Base-by-base conservation (phyloP, 1,284 basidiomycete genomes). In the Rhodotorula sp. region DNA sequence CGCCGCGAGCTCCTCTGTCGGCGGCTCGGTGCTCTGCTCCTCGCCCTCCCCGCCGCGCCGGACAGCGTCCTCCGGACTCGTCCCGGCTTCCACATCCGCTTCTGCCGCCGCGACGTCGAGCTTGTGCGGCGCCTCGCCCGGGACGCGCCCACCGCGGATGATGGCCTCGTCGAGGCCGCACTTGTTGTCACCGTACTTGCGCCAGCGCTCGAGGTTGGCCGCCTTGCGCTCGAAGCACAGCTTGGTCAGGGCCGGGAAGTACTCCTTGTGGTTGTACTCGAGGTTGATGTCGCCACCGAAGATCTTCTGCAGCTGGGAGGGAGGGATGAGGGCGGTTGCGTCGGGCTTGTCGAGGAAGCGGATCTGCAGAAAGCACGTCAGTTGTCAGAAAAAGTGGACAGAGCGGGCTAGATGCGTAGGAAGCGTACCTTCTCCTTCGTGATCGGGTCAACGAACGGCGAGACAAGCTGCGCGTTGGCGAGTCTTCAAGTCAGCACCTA, bases 371-470 rank as follows among this genome's bases (percentile, higher is more conserved):
- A n/a, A 23, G 45, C 9, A n/a, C 7, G 17, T 21, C 41, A 34
- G 44, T 19, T 16, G 14, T 49, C 10, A 41, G 10, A 3, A 2
- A 13, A n/a, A 14, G 0, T 9, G 50, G 57, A 4, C 10, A 25
- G n/a, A 16, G 21, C 3, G 48, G 41, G 12, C 9, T n/a, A 25
- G 58, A 16, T 34, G 16, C 23, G 16, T 10, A 3, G 12, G 59
- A 67, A 68, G 42, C 74, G 64, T 76, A 81, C 67, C 78, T 79
- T 79, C 73, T 80, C 77, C 78, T 81, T 81, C 34, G 82, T 82
- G 8, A 81, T 77, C 3, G 82, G 81, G 72, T 82, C 82, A 66
- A 82, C 81, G 68, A 82, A 82, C 5, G 81, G 79, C 25, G 78
- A 76, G 62, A 82, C 79, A 63, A 81, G 80, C 72, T 78, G 76